Evolutionary conservation across 1,284 basidiomycete genomes (phyloP).

Genomic region (Marasmius oreades): DNA sequence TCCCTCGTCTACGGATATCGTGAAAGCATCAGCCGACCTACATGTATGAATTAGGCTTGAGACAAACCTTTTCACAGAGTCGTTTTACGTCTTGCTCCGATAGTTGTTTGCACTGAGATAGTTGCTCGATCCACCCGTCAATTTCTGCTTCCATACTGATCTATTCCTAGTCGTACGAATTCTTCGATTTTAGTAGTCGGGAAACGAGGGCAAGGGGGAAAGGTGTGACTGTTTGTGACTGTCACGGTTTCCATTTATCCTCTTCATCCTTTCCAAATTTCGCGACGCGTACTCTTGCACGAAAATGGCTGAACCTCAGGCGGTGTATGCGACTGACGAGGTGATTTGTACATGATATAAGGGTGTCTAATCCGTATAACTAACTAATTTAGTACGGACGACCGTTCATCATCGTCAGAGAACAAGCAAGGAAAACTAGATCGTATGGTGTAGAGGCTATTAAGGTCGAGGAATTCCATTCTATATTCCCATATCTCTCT

Average conservation of each 20-base stretch:
- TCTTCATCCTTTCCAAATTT: slow-evolving; percentile 16
- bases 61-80: slow-evolving; percentile 94
- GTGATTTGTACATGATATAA: slow-evolving; percentile 33
- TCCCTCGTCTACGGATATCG: slow-evolving; percentile 76
- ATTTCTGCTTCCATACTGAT: slow-evolving; percentile 74
- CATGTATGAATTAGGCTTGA: slow-evolving; percentile 19
- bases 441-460: slow-evolving; percentile 95
- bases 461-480: slow-evolving; percentile 58
- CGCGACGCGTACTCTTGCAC: slow-evolving; percentile 30
- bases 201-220: neutral
- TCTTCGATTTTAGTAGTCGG: neutral
- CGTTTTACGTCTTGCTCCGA: slow-evolving; percentile 95
- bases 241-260: slow-evolving; percentile 27
- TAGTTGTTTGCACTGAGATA: slow-evolving; percentile 97
- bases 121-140: slow-evolving; percentile 95
- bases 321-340: slow-evolving; percentile 91
- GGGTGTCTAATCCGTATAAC: slow-evolving; percentile 6
- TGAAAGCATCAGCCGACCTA: slow-evolving; percentile 18
- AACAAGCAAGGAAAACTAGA: slow-evolving; percentile 94
- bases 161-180: neutral
- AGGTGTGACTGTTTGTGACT: slow-evolving; percentile 13
- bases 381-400: slow-evolving; percentile 72
- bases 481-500: slow-evolving; percentile 9
- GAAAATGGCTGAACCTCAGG: slow-evolving; percentile 49
- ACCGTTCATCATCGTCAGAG: slow-evolving; percentile 96